Evolutionary conservation across 768 basidiomycete species (phyloP), one percentile per base, ranked within the genome.

Genomic region (Hypholoma sublateritium): DNA sequence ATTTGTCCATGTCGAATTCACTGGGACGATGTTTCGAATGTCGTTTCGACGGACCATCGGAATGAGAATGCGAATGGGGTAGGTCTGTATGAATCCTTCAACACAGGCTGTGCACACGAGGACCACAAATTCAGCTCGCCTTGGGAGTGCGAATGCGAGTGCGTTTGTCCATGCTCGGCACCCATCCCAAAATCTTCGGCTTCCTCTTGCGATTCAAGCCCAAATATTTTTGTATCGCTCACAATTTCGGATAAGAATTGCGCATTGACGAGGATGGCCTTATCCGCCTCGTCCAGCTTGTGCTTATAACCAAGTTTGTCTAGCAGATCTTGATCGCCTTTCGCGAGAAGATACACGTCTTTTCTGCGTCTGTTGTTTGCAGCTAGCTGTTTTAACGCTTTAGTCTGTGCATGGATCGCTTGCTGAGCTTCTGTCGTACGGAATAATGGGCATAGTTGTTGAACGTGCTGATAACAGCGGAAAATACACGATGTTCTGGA

Each of bases 1-100:
- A 75, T 67, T 96, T 95, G 68, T 97, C 93, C 85, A 91, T 89
- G 62, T 93, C 89, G 58, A 82, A 82, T 36, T 92, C 89, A 0
- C 81, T 84, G 0, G 86, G 81, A 56, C 74, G 78, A 61, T 79
- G 80, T 48, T 68, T 53, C 19, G 28, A 70, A 42, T 71, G 65
- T 46, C 35, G 62, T 45, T 42, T 24, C 17, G 46, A 17, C 16
- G 55, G 35, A 2, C 17, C 36, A 14, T 42, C 36, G 19, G 34
- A 36, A 37, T 49, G 51, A 42, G 55, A 53, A 41, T 64, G 69
- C 2, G 56, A 56, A 41, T 64, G 64, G 24, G 57, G 53, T 35
- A 57, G 63, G 5, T 58, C 44, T 53, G 13, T 45, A 56, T 62
- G 37, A 6, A 22, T 14, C 17, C 13, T 16, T 21, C 1, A 21